Percentiles rank a stretch among this genome's conserved stretches.
These are phyloP conservation scores for Atkinsonella hypoxylon DNA, from an alignment of 2,329 filamentous ascomycete species.

Conservation along the genomic window DNA sequence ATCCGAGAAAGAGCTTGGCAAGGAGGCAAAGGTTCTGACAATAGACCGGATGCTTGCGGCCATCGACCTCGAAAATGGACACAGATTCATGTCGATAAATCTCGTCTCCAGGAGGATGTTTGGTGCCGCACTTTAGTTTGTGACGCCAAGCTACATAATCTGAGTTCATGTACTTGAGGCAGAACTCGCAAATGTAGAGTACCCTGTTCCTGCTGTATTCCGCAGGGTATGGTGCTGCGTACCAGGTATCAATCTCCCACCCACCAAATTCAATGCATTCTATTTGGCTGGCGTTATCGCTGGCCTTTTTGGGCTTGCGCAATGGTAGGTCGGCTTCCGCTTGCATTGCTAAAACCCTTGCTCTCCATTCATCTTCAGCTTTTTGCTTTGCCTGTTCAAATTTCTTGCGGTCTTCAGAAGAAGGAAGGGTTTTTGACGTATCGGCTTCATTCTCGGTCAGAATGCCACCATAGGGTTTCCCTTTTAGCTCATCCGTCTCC, in stretches of 20 bases:
- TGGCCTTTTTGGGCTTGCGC: constrained; percentile 60
- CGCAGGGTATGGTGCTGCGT: constrained; percentile 93
- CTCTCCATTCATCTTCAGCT: constrained; percentile 85
- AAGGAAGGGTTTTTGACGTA: constrained; percentile 77
- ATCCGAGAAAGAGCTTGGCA: constrained; percentile 94
- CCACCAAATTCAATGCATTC: constrained; percentile 98
- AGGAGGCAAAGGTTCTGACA: constrained; percentile 95
- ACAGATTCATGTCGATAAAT: constrained; percentile 88
- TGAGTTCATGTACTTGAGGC: constrained; percentile 98
- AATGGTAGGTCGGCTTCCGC: constrained; percentile 49
- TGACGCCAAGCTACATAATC: constrained; percentile 97
- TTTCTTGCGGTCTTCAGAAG: constrained; percentile 64
- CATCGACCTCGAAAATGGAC: constrained; percentile 96
- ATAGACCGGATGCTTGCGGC: constrained; percentile 94
- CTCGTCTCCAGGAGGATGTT: constrained; percentile 93
- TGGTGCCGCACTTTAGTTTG: constrained; percentile 91
- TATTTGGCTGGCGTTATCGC: constrained; percentile 88
- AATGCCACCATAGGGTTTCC: constrained; percentile 92
- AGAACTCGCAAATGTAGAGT: constrained; percentile 99
- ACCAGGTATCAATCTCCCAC: constrained; percentile 98
- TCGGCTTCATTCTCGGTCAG: constrained; percentile 81
- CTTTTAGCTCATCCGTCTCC: constrained; percentile 78
- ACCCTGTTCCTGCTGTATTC: constrained; percentile 95
- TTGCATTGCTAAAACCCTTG: constrained; percentile 47
- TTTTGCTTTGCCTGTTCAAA: constrained; percentile 86